Evolutionary conservation across 164 flowering plant genomes (phyloP).

Genomic region (Annona squamosa): DNA sequence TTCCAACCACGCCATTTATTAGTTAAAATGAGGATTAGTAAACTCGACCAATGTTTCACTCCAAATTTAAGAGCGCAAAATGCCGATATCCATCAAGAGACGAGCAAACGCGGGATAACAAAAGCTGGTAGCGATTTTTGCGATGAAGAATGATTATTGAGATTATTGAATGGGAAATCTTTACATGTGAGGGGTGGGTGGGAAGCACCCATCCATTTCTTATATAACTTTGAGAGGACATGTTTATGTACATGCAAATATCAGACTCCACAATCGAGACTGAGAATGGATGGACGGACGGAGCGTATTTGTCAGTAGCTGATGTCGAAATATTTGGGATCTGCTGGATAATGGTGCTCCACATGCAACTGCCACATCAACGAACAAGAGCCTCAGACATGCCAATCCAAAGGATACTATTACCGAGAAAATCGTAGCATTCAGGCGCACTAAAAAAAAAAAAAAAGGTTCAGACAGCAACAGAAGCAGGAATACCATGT

Average conservation of each 20-base stretch:
- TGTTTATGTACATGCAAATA: slow-evolving; percentile 19
- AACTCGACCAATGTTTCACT: no score
- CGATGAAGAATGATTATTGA: slow-evolving; percentile 1
- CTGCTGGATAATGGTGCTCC: slow-evolving; percentile 72
- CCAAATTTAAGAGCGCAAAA: no score
- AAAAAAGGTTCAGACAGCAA: no score
- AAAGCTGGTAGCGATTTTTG: background rate
- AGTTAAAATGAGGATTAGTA: no score
- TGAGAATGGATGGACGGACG: no score
- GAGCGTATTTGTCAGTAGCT: slow-evolving; percentile 25
- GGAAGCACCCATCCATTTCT: slow-evolving; percentile 7
- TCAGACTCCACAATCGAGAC: slow-evolving; percentile 5
- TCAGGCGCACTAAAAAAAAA: background rate
- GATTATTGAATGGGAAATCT: slow-evolving; percentile 13
- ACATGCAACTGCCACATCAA: slow-evolving; percentile 63
- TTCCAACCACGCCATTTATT: no score
- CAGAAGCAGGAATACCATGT: no score
- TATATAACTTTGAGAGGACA: background rate
- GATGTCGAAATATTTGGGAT: slow-evolving; percentile 84
- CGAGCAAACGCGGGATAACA: no score
- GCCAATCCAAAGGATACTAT: background rate
- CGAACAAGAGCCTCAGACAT: slow-evolving; percentile 8
- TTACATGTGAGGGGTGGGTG: slow-evolving; percentile 19
- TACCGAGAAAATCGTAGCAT: no score
- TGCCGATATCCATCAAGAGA: no score